These are phyloP conservation scores for Staphylotrichum tortipilum DNA, from an alignment of 495 filamentous ascomycete genomes.

Conservation along the genomic window DNA sequence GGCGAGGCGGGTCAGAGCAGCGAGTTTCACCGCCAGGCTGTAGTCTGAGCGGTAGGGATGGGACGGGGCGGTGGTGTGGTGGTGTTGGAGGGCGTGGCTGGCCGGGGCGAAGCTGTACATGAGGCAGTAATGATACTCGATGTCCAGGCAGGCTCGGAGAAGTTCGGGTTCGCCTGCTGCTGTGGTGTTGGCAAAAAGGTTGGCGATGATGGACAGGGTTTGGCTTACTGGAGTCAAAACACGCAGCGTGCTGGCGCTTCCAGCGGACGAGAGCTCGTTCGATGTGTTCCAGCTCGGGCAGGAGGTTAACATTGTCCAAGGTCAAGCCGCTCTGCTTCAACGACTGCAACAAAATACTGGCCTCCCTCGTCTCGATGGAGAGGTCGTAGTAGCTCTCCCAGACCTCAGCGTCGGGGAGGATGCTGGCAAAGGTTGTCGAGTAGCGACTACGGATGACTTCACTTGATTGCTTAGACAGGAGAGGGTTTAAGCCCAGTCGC, in stretches of 20 bases:
- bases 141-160: background rate
- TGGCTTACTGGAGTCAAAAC: background rate
- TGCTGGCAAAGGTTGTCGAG: constrained; percentile 1
- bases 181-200: background rate
- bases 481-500: background rate
- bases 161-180: background rate
- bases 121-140: background rate
- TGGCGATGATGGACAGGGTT: background rate
- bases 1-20: background rate
- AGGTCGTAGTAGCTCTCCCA: background rate
- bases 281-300: background rate
- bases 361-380: background rate
- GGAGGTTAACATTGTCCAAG: background rate
- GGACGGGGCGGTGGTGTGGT: background rate
- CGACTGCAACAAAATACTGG: background rate
- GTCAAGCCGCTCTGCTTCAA: background rate
- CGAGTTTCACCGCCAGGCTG: background rate
- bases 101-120: background rate
- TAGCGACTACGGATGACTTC: background rate
- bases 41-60: background rate
- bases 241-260: background rate
- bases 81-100: background rate
- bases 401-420: background rate
- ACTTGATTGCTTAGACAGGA: background rate
- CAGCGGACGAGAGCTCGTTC: background rate